Conservation (phyloP, 1,284 basidiomycete genomes). For the Cryptococcus jaspeensis region DNA sequence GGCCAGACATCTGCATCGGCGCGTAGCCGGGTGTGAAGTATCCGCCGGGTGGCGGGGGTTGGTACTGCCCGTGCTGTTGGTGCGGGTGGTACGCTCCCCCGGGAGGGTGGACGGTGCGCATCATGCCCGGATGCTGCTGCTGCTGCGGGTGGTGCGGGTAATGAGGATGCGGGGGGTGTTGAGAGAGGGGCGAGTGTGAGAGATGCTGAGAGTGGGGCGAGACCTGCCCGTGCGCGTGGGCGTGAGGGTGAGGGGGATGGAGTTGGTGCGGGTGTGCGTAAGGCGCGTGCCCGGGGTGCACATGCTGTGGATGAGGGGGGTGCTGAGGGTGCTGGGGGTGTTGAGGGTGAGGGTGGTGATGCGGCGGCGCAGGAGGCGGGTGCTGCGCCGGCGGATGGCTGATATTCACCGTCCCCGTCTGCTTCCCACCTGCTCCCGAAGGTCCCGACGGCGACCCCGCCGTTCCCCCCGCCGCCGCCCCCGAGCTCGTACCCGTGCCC, state of each 20-base stretch:
- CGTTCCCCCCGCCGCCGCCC: neutral
- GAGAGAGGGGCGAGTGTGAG: no score
- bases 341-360: neutral
- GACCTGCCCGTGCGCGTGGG: no score
- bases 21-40: neutral
- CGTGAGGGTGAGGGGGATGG: neutral
- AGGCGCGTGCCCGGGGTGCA: no score
- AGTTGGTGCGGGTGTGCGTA: neutral
- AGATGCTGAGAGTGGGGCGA: no score
- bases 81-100: neutral
- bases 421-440: no score
- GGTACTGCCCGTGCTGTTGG: neutral
- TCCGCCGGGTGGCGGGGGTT: neutral
- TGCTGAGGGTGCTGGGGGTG: neutral
- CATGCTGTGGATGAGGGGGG: neutral
- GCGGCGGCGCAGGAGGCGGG: neutral
- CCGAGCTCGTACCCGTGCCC: neutral
- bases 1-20: neutral
- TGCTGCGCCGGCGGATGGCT: neutral
- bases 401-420: no score
- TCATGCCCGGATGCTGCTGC: conserved; percentile 7
- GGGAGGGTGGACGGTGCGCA: neutral
- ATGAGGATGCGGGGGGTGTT: neutral
- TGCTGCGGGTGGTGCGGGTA: conserved; percentile 1
- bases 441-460: no score